Percentiles rank a stretch among this genome's conserved stretches.
These are phyloP conservation scores for Annulohypoxylon stygium DNA, from an alignment of 495 filamentous ascomycete species.

Conservation along the genomic window DNA sequence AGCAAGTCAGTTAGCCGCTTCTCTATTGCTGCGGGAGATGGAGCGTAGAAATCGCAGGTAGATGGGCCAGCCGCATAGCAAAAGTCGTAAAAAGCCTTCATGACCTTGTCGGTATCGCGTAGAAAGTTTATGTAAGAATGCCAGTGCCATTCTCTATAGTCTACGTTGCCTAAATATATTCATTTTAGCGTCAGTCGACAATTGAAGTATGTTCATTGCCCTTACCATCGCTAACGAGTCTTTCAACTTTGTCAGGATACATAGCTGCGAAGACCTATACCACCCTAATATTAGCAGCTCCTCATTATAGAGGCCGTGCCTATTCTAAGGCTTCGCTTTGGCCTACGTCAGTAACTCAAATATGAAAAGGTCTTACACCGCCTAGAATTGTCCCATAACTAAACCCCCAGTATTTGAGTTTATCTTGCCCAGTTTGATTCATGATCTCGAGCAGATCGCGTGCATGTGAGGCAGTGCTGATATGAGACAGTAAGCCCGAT, in stretches of 20 bases:
- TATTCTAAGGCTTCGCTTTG: not conserved
- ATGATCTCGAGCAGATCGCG: constrained; percentile 60
- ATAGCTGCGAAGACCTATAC: constrained; percentile 60
- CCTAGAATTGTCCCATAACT: constrained; percentile 68
- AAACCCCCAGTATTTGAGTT: constrained; percentile 68
- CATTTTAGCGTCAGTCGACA: constrained; percentile 6
- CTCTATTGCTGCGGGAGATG: constrained; percentile 58
- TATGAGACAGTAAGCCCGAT: constrained; percentile 52
- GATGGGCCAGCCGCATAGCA: constrained; percentile 65
- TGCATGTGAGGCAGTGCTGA: constrained; percentile 57
- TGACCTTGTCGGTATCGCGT: constrained; percentile 66
- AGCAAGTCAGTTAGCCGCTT: constrained; percentile 58
- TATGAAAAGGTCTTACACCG: constrained; percentile 43
- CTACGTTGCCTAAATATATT: constrained; percentile 54
- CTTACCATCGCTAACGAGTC: constrained; percentile 64
- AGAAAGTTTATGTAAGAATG: constrained; percentile 62
- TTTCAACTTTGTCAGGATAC: constrained; percentile 62
- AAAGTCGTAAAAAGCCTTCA: constrained; percentile 65
- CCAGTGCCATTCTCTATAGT: constrained; percentile 62
- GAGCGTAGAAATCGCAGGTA: constrained; percentile 61
- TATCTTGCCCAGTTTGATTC: constrained; percentile 54
- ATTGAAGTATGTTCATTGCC: not conserved
- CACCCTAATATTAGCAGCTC: not conserved
- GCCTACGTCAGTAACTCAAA: not conserved
- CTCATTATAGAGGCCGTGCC: not conserved